phyloP scores from a whole-genome alignment of 1,284 basidiomycete species.

The Microbotryum silenes-acaulis region DNA sequence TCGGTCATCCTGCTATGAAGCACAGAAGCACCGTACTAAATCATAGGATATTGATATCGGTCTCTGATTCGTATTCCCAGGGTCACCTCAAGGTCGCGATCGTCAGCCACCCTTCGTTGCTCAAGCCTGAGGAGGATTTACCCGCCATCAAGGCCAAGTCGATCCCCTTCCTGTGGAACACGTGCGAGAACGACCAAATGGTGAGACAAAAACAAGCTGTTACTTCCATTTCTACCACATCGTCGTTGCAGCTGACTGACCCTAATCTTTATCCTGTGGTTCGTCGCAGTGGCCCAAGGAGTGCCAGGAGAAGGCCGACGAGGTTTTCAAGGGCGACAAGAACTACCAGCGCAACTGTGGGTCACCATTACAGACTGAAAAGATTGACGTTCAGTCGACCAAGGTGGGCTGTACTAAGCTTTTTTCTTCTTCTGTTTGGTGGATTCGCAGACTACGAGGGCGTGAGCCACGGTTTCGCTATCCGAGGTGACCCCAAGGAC shows the following conservation, averaged over 20 bases:
- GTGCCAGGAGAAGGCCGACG: slow-evolving; percentile 34
- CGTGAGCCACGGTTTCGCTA: slow-evolving; percentile 57
- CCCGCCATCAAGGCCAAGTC: slow-evolving; percentile 42
- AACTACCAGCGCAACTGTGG: slow-evolving; percentile 53
- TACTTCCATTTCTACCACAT: neutral
- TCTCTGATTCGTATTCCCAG: too few species aligned
- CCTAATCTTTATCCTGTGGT: neutral
- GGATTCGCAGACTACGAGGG: slow-evolving; percentile 38
- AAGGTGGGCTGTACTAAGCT: neutral
- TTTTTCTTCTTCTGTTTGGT: too few species aligned
- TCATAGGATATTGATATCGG: too few species aligned
- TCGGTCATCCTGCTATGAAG: too few species aligned
- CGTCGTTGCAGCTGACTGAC: neutral
- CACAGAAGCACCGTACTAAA: too few species aligned
- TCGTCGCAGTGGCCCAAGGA: slow-evolving; percentile 6
- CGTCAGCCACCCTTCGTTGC: slow-evolving; percentile 59
- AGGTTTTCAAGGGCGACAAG: slow-evolving; percentile 50
- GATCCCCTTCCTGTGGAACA: slow-evolving; percentile 40
- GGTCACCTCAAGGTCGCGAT: slow-evolving; percentile 40
- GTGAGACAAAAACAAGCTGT: neutral
- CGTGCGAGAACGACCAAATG: slow-evolving; percentile 38
- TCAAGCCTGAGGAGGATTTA: slow-evolving; percentile 52
- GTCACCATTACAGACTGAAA: neutral
- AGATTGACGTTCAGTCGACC: neutral
- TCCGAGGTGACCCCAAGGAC: slow-evolving; percentile 46